Base-by-base conservation (phyloP, 371 early-diverging fungal genomes). In the Fennellomyces sp. region DNA sequence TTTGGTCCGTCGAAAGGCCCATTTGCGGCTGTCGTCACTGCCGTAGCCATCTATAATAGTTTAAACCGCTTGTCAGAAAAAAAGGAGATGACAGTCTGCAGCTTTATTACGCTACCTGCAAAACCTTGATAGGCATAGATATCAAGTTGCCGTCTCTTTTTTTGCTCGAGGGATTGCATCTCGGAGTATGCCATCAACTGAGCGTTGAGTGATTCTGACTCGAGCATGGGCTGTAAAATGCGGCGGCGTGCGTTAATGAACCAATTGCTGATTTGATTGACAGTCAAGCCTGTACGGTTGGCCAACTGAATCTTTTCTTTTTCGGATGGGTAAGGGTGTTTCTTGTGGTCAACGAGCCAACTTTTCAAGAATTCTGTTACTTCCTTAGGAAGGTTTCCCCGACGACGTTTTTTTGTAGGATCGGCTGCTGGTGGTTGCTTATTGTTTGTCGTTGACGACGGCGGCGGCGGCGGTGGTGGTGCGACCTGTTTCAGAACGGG, bases 261-360 rank as follows among this genome's bases (percentile, higher is more conserved):
- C 95, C 95, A 95, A 65, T 95, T 91, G 49, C 90, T 91, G 53
- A 93, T 88, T 70, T 95, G 95, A 47, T 84, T 88, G 47, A 89
- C 72, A 5, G 79, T 84, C 27, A 95, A 66, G 0, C 86, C 85
- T 0, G 93, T 93, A 15, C 78, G 76, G 17, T 80, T 70, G 2
- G 87, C 82, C 21, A 93, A 72, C 21, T 69, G 65, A 38, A 80
- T 72, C 68, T 95, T 95, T 59, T 92, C 90, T 12, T 83, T 82
- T 55, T 92, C 93, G 11, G 86, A 85, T 0, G 95, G 95, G 61
- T 92, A 95, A 2, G 95, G 94, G 56, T 93, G 88, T 33, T 82
- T 84, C 45, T 87, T 85, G 58, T 94, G 85, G 41, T 88, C 80
- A 66, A 87, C 79, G 29, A 94, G 78, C 93, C 94, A 94, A 23